Base-by-base conservation (phyloP, 805 yeast species). In the Myxozyma lipomycoides region DNA sequence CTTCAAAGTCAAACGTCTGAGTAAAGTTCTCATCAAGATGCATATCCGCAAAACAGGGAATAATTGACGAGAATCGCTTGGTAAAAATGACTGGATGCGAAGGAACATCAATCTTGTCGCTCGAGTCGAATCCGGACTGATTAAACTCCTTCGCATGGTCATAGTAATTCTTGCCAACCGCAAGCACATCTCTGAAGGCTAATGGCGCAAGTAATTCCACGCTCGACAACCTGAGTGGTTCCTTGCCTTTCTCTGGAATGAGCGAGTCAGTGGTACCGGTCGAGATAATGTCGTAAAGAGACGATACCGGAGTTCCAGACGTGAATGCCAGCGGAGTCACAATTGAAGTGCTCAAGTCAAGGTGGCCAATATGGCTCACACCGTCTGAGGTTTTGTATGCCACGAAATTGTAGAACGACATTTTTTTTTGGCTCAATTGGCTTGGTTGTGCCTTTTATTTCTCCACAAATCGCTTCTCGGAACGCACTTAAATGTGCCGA, bases 1-100 rank as follows among this genome's bases (percentile, higher is more conserved):
- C 75, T 58, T 78, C 82, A 54, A 78, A 78, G 61, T 78, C 82
- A 9, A 74, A 35, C 23, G 55, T 51, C n/a, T 37, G 37, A 15
- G 55, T 51, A 32, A 51, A 51, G 9, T 38, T 44, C 5, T 51
- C 47, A 25, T 51, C 52, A 6, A 35, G 43, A 21, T 41, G 42
- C 1, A 51, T 51, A 3, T 51, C 52, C 9, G 46, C 55, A 25
- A 47, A 47, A 22, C 30, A 42, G 10, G 55, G 40, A 3, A 51
- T 35, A 15, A 51, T 46, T 22, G 52, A 46, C n/a, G 55, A 24
- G 10, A 46, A 40, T 30, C 51, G 25, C 18, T 51, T 51, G 1
- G 55, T 51, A 38, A 51, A 51, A 15, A 51, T 43, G 28, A 51
- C 55, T 17, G 55, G 55, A 21, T 46, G 41, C 10, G 51, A 46